Evolutionary conservation across 139 green algal genomes (phyloP), one percentile per base, ranked within the genome.

Genomic region (Tetratostichococcus sp.): DNA sequence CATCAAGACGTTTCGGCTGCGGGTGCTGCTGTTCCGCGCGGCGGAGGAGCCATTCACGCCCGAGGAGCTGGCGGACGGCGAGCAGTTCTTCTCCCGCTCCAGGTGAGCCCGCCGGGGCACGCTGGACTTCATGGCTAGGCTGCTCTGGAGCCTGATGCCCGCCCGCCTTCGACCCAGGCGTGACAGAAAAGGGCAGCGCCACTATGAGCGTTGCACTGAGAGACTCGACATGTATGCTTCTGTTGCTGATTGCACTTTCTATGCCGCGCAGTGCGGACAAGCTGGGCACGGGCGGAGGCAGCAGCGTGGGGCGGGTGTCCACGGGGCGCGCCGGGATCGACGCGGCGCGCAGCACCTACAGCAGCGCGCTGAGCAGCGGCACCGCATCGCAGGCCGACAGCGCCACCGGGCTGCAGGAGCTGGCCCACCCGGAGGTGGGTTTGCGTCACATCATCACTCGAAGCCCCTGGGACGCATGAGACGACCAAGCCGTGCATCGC

Each of bases 41-140:
- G 71, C 71, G 25, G 85, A 89, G 75, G 85, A 85, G 16, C 58
- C 68, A 0, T 79, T 69, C 70, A 85, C 71, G 4, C 75, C 80
- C 0, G 80, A 81, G 33, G 71, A 85, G 19, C 30, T 84, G 33
- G 35, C 30, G 34, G 72, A 43, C 21, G 69, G 34, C 14, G 69
- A 35, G 26, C 69, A 39, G 30, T 74, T 58, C 30, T 35, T 74
- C 30, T 62, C 50, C 2, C 50, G 50, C 50, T 62, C 50, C 50
- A 62, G 50, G 14, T 62, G 8, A 50, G 39, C 39, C 39, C 39
- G 39, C 39, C 8, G 8, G 8, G 8, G 8, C 14, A n/a, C n/a
- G n/a, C n/a, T n/a, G n/a, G n/a, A n/a, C n/a, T n/a, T n/a, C n/a
- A n/a, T n/a, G n/a, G n/a, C n/a, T n/a, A n/a, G n/a, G n/a, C n/a